Conservation (phyloP, 2,329 filamentous ascomycete species). For the Hypoxylon rubiginosum region DNA sequence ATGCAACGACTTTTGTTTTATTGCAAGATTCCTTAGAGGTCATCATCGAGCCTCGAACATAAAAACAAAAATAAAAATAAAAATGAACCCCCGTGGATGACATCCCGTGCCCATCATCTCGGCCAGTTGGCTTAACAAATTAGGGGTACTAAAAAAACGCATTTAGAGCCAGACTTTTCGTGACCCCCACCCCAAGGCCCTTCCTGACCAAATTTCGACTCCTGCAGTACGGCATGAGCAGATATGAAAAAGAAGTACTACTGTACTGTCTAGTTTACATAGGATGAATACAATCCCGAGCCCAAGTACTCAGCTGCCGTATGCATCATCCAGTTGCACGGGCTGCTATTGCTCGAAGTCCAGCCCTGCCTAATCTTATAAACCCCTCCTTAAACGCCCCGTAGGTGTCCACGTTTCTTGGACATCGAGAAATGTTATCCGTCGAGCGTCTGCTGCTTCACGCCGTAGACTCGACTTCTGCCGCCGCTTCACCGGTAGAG, state of each 20-base stretch:
- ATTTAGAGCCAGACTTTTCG: constrained; percentile 30
- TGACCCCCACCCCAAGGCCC: constrained; percentile 15
- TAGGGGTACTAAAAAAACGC: constrained; percentile 24
- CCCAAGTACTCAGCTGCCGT: constrained; percentile 27
- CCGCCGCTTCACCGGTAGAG: constrained; percentile 47
- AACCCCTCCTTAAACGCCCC: constrained; percentile 35
- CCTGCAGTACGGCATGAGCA: constrained; percentile 28
- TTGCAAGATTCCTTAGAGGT: constrained; percentile 43
- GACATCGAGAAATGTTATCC: constrained; percentile 8
- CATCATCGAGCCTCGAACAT: constrained; percentile 35
- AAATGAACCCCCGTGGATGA: constrained; percentile 20
- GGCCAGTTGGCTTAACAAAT: constrained; percentile 32
- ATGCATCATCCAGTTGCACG: constrained; percentile 20
- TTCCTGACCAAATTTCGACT: constrained; percentile 33
- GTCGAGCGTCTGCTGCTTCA: constrained; percentile 25
- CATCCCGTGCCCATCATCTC: constrained; percentile 28
- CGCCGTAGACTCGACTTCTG: constrained; percentile 47
- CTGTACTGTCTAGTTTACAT: constrained; percentile 48
- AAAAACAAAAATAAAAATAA: constrained; percentile 21
- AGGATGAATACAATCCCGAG: constrained; percentile 43
- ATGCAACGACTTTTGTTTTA: constrained; percentile 47
- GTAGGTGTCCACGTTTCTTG: constrained; percentile 23
- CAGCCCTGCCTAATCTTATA: constrained; percentile 33
- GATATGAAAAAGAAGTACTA: constrained; percentile 35
- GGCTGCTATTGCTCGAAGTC: constrained; percentile 15